These are phyloP conservation scores for Geotrichum candidum DNA, from an alignment of 1,139 yeast genomes.

Conservation along the genomic window DNA sequence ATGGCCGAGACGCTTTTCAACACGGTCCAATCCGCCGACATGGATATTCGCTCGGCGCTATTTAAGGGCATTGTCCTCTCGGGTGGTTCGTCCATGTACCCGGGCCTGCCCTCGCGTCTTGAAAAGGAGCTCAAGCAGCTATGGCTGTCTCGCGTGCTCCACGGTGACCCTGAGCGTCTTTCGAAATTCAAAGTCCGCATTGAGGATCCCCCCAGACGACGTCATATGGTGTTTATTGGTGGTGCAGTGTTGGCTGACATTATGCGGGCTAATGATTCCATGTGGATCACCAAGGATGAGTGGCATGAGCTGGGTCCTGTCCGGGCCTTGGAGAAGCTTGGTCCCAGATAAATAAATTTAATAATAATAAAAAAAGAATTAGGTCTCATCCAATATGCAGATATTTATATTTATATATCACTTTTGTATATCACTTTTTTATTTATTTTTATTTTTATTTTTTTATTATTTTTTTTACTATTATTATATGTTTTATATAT, in stretches of 20 bases:
- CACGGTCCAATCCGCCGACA: constrained; percentile 90
- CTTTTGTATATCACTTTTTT: too few species aligned
- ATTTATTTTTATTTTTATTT: too few species aligned
- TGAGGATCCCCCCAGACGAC: constrained; percentile 98
- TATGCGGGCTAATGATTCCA: constrained; percentile 96
- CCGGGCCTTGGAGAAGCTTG: constrained; percentile 73
- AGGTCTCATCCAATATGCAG: too few species aligned
- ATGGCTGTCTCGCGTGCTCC: constrained; percentile 85
- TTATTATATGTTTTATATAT: too few species aligned
- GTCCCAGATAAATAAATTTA: constrained; percentile 61
- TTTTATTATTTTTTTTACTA: too few species aligned
- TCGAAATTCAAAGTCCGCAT: constrained; percentile 92
- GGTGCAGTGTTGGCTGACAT: constrained; percentile 98
- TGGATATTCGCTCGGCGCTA: constrained; percentile 82
- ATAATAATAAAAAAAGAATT: background rate
- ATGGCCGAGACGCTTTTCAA: constrained; percentile 88
- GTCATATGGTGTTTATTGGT: constrained; percentile 97
- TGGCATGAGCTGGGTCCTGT: constrained; percentile 94
- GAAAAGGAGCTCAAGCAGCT: constrained; percentile 94
- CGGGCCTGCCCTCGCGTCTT: constrained; percentile 91
- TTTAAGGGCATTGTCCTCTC: constrained; percentile 89
- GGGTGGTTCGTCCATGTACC: constrained; percentile 98
- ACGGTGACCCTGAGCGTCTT: constrained; percentile 80
- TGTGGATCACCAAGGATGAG: constrained; percentile 95
- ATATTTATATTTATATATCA: too few species aligned